These are phyloP conservation scores for Achaetomiella virescens DNA, from an alignment of 495 filamentous ascomycete species.

Conservation along the genomic window DNA sequence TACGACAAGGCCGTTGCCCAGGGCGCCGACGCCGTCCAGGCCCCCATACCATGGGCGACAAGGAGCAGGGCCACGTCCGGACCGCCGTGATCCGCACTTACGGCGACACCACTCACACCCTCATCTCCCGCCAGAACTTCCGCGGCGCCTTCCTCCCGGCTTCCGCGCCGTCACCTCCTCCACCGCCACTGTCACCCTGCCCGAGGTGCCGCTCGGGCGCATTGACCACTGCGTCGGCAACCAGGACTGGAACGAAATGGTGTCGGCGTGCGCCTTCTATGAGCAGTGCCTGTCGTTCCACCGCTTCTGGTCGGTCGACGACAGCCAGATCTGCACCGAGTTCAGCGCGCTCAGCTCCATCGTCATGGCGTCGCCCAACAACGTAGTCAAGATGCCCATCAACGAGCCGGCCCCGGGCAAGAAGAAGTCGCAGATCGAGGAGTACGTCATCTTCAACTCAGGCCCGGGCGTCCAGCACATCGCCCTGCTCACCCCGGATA, in stretches of 20 bases:
- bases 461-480: slow-evolving; percentile 89
- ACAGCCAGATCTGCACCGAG: slow-evolving; percentile 79
- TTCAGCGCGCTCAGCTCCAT: slow-evolving; percentile 78
- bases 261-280: slow-evolving; percentile 78
- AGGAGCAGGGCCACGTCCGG: slow-evolving; percentile 51
- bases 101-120: slow-evolving; percentile 85
- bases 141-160: slow-evolving; percentile 69
- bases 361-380: slow-evolving; percentile 78
- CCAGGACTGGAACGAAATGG: slow-evolving; percentile 87
- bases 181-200: slow-evolving; percentile 34
- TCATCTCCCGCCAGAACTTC: slow-evolving; percentile 64
- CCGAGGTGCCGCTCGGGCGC: slow-evolving; percentile 56
- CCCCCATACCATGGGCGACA: slow-evolving; percentile 47
- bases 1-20: slow-evolving; percentile 62
- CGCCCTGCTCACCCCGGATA: slow-evolving; percentile 72
- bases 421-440: slow-evolving; percentile 84
- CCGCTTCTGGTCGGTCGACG: slow-evolving; percentile 91
- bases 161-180: slow-evolving; percentile 48
- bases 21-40: slow-evolving; percentile 59
- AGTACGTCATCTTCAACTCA: slow-evolving; percentile 82
- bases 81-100: slow-evolving; percentile 78
- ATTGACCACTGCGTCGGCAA: slow-evolving; percentile 96
- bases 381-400: slow-evolving; percentile 88
- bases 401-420: slow-evolving; percentile 89
- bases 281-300: slow-evolving; percentile 85